phyloP scores from a whole-genome alignment of 805 yeast genomes.

The Starmera quercuum region DNA sequence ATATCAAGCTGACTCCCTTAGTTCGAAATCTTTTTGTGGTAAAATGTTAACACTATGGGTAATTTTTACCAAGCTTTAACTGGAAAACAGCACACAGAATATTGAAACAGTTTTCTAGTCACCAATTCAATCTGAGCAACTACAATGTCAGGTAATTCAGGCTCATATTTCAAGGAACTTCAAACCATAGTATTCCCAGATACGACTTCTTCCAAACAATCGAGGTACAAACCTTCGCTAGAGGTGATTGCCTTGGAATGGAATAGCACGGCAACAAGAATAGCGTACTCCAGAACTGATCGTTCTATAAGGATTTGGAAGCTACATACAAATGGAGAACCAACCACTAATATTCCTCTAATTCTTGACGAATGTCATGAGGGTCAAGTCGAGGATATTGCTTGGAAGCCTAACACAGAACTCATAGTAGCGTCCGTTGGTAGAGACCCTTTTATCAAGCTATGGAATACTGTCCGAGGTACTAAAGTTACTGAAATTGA shows the following conservation, averaged over 20 bases:
- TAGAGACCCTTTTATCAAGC: conserved; percentile 34
- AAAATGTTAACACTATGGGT: too few relatives aligned
- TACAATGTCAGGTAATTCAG: too few relatives aligned
- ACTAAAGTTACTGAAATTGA: conserved; percentile 23
- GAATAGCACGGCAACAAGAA: conserved; percentile 22
- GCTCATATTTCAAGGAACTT: conserved; percentile 2
- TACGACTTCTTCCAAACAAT: background rate
- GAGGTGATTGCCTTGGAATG: conserved; percentile 16
- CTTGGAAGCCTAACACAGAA: conserved; percentile 44
- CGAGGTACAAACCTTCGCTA: background rate
- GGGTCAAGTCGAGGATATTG: conserved; percentile 29
- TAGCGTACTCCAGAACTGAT: conserved; percentile 22
- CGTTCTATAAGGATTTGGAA: conserved; percentile 25
- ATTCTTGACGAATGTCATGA: conserved; percentile 34
- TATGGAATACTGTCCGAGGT: conserved; percentile 38
- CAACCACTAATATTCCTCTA: conserved; percentile 21
- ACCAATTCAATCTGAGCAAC: too few relatives aligned
- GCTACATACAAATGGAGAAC: conserved; percentile 13
- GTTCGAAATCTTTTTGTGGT: too few relatives aligned
- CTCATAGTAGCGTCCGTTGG: conserved; percentile 42
- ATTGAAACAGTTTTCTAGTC: too few relatives aligned
- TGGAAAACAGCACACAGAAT: too few relatives aligned
- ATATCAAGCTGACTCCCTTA: too few relatives aligned
- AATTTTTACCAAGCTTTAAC: too few relatives aligned
- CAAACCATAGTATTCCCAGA: conserved; percentile 1